phyloP scores from a whole-genome alignment of 2,329 filamentous ascomycete species.

The Onygenales sp. region DNA sequence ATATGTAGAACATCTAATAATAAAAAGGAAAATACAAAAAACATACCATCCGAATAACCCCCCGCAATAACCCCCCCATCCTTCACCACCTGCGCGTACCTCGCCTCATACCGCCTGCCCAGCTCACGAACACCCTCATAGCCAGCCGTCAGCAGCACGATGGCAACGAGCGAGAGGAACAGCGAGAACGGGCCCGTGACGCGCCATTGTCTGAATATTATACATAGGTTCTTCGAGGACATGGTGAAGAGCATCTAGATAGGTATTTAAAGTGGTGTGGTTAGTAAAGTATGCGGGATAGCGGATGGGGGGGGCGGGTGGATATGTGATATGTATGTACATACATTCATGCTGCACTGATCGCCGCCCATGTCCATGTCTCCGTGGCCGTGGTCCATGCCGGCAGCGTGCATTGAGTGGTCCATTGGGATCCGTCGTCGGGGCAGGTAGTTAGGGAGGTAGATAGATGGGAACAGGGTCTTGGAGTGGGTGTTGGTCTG shows the following conservation, averaged over 20 bases:
- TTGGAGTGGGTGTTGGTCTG: not conserved
- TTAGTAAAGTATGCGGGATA: not conserved
- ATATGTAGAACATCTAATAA: not conserved
- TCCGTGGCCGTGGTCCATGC: constrained; percentile 45
- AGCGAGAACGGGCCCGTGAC: constrained; percentile 65
- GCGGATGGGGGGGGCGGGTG: not conserved
- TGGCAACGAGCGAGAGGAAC: constrained; percentile 69
- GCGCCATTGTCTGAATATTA: constrained; percentile 89
- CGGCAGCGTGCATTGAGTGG: constrained; percentile 24
- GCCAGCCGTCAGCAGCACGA: constrained; percentile 76
- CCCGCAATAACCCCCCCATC: not conserved
- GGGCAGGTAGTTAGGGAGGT: not conserved
- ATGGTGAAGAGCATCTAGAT: constrained; percentile 94
- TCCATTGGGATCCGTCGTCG: constrained; percentile 18
- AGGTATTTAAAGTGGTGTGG: not conserved
- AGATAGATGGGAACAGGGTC: not conserved
- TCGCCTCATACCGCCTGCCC: constrained; percentile 64
- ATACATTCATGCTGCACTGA: constrained; percentile 86
- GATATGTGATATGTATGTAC: constrained; percentile 18
- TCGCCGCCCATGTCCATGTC: constrained; percentile 47
- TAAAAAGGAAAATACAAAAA: not conserved
- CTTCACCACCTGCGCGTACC: constrained; percentile 1
- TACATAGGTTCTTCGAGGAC: constrained; percentile 88
- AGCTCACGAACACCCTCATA: constrained; percentile 81
- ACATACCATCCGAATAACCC: constrained; percentile 5